Evolutionary conservation across 441 rosid species (phyloP), one percentile per base, ranked within the genome.

Genomic region (Francoa sonchifolia): DNA sequence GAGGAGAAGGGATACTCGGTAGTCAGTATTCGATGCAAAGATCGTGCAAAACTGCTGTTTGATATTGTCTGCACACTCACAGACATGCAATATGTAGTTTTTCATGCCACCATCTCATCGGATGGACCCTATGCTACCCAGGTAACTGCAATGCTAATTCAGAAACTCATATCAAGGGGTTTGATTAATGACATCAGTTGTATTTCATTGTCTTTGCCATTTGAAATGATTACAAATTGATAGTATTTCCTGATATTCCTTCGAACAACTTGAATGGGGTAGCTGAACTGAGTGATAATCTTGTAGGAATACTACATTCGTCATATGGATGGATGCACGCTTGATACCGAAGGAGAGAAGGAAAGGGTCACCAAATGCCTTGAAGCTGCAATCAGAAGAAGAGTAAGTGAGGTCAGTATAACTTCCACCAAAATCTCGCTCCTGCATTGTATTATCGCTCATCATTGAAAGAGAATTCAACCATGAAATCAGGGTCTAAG

Each of bases 61-160:
- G 97, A 87, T 63, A 76, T 80, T 58, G 92, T 87, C 7, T 87
- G 92, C 72, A 79, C 94, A 18, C 78, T 87, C 39, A 87, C 97
- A 12, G 97, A 87, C 42, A 80, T 82, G 97, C 94, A 87, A 22
- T 87, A 87, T 57, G 83, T 80, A 42, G 94, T 87, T 54, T 87
- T 80, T 43, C 97, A 82, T 55, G 97, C 94, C 33, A 62, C 60
- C 33, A 76, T 82, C 36, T 65, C 76, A 2, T 79, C 96, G 0
- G 69, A 61, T 22, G 89, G 82, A 9, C 78, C 92, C 39, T 62
- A 63, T 57, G 96, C 96, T 7, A 58, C 67, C 26, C 94, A 87
- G 79, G 89, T 79, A 64, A 3, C 1, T 20, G 8, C 19, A 28
- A n/a, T 20, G n/a, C n/a, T n/a, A n/a, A n/a, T n/a, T n/a, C n/a